Percentiles rank a stretch among this genome's conserved stretches.
phyloP scores from a whole-genome alignment of 768 basidiomycete genomes.

The Galerina marginata region DNA sequence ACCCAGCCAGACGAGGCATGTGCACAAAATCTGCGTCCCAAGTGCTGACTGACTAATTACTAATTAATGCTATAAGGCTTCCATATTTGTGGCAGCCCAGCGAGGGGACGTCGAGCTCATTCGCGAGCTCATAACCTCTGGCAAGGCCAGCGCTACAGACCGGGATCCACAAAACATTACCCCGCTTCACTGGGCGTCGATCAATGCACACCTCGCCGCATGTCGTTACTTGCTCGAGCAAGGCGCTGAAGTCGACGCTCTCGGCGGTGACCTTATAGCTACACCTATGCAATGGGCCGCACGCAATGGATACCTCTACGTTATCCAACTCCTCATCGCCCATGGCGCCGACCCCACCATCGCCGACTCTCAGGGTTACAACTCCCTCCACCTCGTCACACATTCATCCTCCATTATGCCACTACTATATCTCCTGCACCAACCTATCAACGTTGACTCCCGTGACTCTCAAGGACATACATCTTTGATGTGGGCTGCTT shows the following conservation, averaged over 20 bases:
- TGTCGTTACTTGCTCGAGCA: slow-evolving; percentile 89
- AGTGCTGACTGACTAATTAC: slow-evolving; percentile 1
- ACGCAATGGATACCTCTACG: slow-evolving; percentile 93
- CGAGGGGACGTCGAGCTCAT: slow-evolving; percentile 78
- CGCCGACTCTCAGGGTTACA: slow-evolving; percentile 93
- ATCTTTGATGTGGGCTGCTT: slow-evolving; percentile 97
- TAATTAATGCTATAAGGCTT: slow-evolving; percentile 41
- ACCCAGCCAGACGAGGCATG: slow-evolving; percentile 46
- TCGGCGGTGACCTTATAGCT: slow-evolving; percentile 92
- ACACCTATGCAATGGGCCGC: slow-evolving; percentile 99
- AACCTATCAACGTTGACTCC: slow-evolving; percentile 91
- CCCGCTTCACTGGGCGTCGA: slow-evolving; percentile 97
- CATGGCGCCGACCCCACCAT: slow-evolving; percentile 94
- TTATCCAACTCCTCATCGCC: slow-evolving; percentile 89
- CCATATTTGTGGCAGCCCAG: slow-evolving; percentile 86
- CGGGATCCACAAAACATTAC: slow-evolving; percentile 92
- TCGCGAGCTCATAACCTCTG: slow-evolving; percentile 71
- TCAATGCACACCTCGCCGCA: slow-evolving; percentile 91
- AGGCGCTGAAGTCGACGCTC: slow-evolving; percentile 93
- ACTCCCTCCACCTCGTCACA: slow-evolving; percentile 92
- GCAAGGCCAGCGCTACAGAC: slow-evolving; percentile 73
- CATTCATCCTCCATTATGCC: slow-evolving; percentile 97
- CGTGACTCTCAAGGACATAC: slow-evolving; percentile 94
- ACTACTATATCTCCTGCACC: slow-evolving; percentile 87
- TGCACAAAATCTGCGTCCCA: slow-evolving; percentile 2